Evolutionary conservation across 805 yeast genomes (phyloP).

Genomic region (Barnettozyma sucrosica): DNA sequence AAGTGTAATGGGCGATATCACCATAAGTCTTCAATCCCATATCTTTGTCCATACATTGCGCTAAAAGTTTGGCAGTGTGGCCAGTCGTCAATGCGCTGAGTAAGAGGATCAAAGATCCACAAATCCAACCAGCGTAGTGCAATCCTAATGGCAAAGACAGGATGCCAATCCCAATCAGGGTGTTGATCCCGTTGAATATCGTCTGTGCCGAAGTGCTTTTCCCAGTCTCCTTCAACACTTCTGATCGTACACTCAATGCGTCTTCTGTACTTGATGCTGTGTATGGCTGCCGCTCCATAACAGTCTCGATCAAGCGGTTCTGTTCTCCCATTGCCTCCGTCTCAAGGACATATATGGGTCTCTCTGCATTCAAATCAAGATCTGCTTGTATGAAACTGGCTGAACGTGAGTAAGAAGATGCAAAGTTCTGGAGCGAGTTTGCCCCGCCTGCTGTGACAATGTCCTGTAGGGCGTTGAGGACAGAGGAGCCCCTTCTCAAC

Average conservation of each 20-base stretch:
- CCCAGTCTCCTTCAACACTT: conserved; percentile 21
- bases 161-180: conserved; percentile 70
- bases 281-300: background rate
- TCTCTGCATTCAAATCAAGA: conserved; percentile 20
- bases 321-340: conserved; percentile 12
- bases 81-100: conserved; percentile 43
- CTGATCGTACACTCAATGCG: conserved; percentile 13
- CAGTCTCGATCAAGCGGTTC: conserved; percentile 8
- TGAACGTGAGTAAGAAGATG: conserved; percentile 24
- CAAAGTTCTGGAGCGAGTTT: conserved; percentile 23
- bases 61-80: conserved; percentile 49
- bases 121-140: conserved; percentile 60
- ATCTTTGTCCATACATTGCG: conserved; percentile 38
- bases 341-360: conserved; percentile 14
- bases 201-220: conserved; percentile 70
- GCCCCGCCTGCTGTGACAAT: conserved; percentile 21
- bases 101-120: conserved; percentile 39
- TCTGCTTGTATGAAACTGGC: conserved; percentile 24
- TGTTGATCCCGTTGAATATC: conserved; percentile 70
- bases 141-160: conserved; percentile 69
- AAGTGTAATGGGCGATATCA: conserved; percentile 47
- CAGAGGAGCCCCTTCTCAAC: conserved; percentile 10
- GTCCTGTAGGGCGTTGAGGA: conserved; percentile 24
- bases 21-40: conserved; percentile 46
- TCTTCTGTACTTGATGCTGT: conserved; percentile 1